Conservation (phyloP, 805 yeast genomes). For the Yarrowia sp. region DNA sequence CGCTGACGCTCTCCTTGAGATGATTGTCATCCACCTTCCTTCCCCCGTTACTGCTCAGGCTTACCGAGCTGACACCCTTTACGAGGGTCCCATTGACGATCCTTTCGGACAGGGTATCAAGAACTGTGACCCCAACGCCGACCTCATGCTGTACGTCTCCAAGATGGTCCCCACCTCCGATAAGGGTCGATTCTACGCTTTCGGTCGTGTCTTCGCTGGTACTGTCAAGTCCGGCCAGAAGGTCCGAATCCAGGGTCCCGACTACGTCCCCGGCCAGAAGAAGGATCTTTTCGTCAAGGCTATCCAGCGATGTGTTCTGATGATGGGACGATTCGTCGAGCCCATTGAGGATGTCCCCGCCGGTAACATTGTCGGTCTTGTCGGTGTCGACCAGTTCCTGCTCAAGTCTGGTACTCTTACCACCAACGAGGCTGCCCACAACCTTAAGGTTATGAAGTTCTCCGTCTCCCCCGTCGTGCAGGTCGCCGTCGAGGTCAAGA, state of each 20-base stretch:
- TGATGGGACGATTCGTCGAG: slow-evolving; percentile 99
- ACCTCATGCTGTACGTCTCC: slow-evolving; percentile 98
- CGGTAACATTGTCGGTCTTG: slow-evolving; percentile 99
- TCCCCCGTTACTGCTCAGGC: slow-evolving; percentile 99
- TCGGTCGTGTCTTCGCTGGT: slow-evolving; percentile 99
- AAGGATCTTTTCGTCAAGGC: slow-evolving; percentile 96
- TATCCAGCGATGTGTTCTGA: slow-evolving; percentile 97
- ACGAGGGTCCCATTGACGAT: slow-evolving; percentile 92
- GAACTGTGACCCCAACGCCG: slow-evolving; percentile 98
- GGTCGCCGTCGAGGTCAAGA: slow-evolving; percentile 99
- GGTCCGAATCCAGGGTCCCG: slow-evolving; percentile 99
- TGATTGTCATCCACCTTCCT: slow-evolving; percentile 98
- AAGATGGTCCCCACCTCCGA: slow-evolving; percentile 99
- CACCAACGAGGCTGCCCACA: slow-evolving; percentile 95
- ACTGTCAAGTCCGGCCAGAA: slow-evolving; percentile 98
- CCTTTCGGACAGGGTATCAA: slow-evolving; percentile 86
- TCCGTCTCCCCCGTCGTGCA: slow-evolving; percentile 99
- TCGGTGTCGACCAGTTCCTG: slow-evolving; percentile 99
- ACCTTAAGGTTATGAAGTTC: slow-evolving; percentile 99
- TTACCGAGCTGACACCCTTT: slow-evolving; percentile 98
- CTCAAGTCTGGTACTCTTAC: slow-evolving; percentile 99
- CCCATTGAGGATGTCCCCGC: slow-evolving; percentile 99
- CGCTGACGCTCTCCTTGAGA: slow-evolving; percentile 98
- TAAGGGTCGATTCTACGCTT: slow-evolving; percentile 99
- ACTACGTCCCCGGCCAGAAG: slow-evolving; percentile 98